These are phyloP conservation scores for Scedosporium apiospermum DNA, from an alignment of 2,329 filamentous ascomycete species.

Conservation along the genomic window DNA sequence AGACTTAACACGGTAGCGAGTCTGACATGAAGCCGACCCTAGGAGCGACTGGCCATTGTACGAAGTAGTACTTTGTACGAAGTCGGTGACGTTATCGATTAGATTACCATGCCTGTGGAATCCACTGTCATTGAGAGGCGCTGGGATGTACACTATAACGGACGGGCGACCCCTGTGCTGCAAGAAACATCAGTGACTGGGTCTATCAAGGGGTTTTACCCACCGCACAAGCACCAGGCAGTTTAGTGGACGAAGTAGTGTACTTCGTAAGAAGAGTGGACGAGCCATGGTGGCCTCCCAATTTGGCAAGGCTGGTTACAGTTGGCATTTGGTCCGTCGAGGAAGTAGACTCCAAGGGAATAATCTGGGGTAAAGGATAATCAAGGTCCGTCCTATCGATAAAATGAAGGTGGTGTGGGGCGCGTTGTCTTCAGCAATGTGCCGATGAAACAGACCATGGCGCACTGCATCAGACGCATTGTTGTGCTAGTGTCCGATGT, in stretches of 20 bases:
- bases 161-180: background rate
- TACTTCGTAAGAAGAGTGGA: too few relatives aligned
- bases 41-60: background rate
- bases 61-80: too few relatives aligned
- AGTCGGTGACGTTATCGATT: background rate
- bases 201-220: background rate
- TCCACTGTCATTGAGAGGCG: background rate
- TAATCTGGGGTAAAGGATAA: background rate
- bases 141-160: background rate
- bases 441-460: background rate
- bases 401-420: background rate
- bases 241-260: background rate
- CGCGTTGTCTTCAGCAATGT: background rate
- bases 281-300: background rate
- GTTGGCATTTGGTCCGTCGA: background rate
- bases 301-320: background rate
- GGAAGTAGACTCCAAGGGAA: background rate
- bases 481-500: background rate
- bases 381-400: background rate
- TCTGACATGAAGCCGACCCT: background rate
- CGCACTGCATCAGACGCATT: background rate
- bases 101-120: background rate
- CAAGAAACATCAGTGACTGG: background rate
- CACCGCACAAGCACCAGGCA: background rate
- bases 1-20: background rate